Evolutionary conservation across 371 early-diverging fungal genomes (phyloP).

Genomic region (Syncephalastrum sp.): DNA sequence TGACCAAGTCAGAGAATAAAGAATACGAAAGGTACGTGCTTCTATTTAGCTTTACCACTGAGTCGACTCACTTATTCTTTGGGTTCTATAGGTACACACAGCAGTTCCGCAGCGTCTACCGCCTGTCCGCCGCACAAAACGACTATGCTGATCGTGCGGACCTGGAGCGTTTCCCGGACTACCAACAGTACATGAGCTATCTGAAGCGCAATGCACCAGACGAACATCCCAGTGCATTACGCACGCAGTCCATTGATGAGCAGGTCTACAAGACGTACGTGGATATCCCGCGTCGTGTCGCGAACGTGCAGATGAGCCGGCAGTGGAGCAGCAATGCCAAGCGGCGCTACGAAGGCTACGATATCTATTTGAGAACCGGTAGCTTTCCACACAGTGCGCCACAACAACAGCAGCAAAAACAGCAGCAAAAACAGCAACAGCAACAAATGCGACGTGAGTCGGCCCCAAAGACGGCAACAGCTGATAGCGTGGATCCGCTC

Average conservation of each 20-base stretch:
- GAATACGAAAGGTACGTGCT: constrained; percentile 58
- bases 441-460: no score
- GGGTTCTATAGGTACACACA: constrained; percentile 42
- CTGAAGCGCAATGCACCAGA: constrained; percentile 40
- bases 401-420: neutral
- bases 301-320: constrained; percentile 36
- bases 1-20: constrained; percentile 47
- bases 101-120: constrained; percentile 46
- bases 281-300: constrained; percentile 47
- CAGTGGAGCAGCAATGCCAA: constrained; percentile 38
- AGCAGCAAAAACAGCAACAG: no score
- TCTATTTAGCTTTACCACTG: neutral
- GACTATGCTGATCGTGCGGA: constrained; percentile 16
- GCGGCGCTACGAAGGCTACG: constrained; percentile 52
- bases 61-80: neutral
- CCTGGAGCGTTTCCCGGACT: constrained; percentile 41
- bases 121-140: constrained; percentile 28
- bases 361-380: constrained; percentile 39
- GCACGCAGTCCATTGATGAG: constrained; percentile 35
- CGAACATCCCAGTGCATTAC: constrained; percentile 34
- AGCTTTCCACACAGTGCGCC: constrained; percentile 19
- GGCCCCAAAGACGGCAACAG: no score
- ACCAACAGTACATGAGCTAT: constrained; percentile 45
- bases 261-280: constrained; percentile 49
- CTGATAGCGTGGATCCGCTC: no score